These are phyloP conservation scores for Vitis hybrid DNA, from an alignment of 177 flowering plant species.

Conservation along the genomic window DNA sequence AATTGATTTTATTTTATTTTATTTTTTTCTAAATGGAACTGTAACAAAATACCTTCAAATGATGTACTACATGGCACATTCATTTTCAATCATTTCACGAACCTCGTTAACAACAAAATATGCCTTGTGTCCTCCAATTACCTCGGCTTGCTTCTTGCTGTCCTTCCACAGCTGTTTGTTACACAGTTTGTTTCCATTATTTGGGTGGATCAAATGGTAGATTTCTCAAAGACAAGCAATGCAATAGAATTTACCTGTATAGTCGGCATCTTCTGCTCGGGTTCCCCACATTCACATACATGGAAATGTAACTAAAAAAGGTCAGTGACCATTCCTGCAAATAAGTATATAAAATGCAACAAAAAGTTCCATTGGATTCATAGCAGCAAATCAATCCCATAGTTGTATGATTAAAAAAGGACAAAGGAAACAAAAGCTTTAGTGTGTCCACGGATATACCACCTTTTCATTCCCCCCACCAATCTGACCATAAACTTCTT, in stretches of 20 bases:
- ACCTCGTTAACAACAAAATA: constrained; percentile 73
- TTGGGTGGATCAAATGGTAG: neutral
- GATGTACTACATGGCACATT: constrained; percentile 16
- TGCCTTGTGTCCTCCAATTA: constrained; percentile 86
- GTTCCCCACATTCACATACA: constrained; percentile 18
- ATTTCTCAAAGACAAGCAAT: neutral
- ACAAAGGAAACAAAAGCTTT: no score
- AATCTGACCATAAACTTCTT: no score
- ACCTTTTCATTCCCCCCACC: no score
- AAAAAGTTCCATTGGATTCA: neutral
- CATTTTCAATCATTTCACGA: constrained; percentile 78
- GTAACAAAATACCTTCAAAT: no score
- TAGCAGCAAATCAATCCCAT: neutral
- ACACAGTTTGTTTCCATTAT: neutral
- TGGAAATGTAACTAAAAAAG: constrained; percentile 5
- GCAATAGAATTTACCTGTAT: constrained; percentile 57
- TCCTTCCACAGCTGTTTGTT: constrained; percentile 71
- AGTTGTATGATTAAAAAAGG: no score
- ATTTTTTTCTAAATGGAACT: no score
- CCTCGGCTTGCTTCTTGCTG: constrained; percentile 71
- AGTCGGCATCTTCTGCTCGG: constrained; percentile 85
- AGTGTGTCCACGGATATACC: no score
- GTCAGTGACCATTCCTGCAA: no score
- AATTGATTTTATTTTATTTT: no score
- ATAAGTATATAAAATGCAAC: no score